Base-by-base conservation (phyloP, 768 basidiomycete species). In the Tulasnella calospora region DNA sequence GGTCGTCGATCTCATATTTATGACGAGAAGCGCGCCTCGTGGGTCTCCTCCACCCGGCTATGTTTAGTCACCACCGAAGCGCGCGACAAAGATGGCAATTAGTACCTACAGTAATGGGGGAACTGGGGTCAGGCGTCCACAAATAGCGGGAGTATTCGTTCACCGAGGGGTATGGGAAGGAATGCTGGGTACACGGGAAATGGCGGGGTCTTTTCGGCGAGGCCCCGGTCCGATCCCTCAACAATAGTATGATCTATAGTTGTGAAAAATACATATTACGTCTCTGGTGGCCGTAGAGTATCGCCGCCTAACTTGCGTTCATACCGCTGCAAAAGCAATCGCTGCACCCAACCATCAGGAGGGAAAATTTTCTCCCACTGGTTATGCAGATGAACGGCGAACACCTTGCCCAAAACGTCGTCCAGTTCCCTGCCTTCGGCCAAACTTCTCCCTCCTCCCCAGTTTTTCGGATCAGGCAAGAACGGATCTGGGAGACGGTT, bases 401-500 rank as follows among this genome's bases (percentile, higher is more conserved):
- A 99, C 17, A 97, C 88, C 79, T 92, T 91, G 79, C 84, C 81
- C 38, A 96, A 84, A 78, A 87, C 88, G 80, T 86, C 81, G 82
- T 93, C 92, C 81, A 92, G 83, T 7, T 87, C 88, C 6, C 90
- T 93, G 19, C 88, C 92, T 80, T 87, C 88, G 80, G 88, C 89
- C 78, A 89, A 82, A 0, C 87, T 75, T 12, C 74, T 30, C 51
- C 46, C 74, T 75, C 79, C 90, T 82, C 1, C 91, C 92, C 94
- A 95, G 80, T 84, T 86, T 12, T 85, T 81, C 87, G 92, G 69
- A 87, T 86, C 82, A 35, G 46, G 74, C 46, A 47, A 19, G 83
- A 99, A 98, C 5, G 97, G 96, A 82, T 98, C 95, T 0, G 97
- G 97, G 5, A 99, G 89, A 2, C 96, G 89, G 81, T 95, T 97